Evolutionary conservation across 768 basidiomycete genomes (phyloP).

Genomic region (Calocybe gangraenosa): DNA sequence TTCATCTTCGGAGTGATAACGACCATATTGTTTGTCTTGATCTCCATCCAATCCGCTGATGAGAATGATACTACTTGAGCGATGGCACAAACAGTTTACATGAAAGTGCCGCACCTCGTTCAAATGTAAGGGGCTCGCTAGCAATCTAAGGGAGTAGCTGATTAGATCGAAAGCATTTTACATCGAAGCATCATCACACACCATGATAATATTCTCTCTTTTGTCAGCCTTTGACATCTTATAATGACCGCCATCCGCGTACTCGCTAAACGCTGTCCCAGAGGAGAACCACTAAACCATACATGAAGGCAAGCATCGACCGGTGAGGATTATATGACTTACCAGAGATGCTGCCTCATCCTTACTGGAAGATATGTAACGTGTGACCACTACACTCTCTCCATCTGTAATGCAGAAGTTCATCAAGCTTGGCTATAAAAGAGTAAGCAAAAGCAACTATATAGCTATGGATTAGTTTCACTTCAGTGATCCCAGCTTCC

Average conservation of each 20-base stretch:
- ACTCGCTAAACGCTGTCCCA: constrained; percentile 91
- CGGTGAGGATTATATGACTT: constrained; percentile 15
- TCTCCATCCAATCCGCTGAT: constrained; percentile 97
- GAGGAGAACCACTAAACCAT: constrained; percentile 82
- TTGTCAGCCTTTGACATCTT: constrained; percentile 96
- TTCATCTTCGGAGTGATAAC: constrained; percentile 97
- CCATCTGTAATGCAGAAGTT: constrained; percentile 98
- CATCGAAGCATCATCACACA: constrained; percentile 21
- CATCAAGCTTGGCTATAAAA: constrained; percentile 73
- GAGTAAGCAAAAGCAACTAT: background rate
- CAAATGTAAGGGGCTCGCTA: constrained; percentile 94
- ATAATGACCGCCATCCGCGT: constrained; percentile 84
- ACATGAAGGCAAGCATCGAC: constrained; percentile 1
- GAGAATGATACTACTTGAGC: constrained; percentile 2
- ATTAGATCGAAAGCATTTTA: no score
- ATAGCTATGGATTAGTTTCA: constrained; percentile 21
- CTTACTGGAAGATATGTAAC: constrained; percentile 89
- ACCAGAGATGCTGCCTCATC: constrained; percentile 93
- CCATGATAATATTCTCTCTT: constrained; percentile 94
- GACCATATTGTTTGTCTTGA: constrained; percentile 93
- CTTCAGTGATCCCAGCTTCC: constrained; percentile 71
- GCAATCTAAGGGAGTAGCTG: constrained; percentile 49
- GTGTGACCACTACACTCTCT: constrained; percentile 86
- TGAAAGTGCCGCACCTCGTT: constrained; percentile 56
- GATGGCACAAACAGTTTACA: constrained; percentile 1